Conservation (phyloP, 1,139 yeast genomes). For the Saccharomyces hybrid region DNA sequence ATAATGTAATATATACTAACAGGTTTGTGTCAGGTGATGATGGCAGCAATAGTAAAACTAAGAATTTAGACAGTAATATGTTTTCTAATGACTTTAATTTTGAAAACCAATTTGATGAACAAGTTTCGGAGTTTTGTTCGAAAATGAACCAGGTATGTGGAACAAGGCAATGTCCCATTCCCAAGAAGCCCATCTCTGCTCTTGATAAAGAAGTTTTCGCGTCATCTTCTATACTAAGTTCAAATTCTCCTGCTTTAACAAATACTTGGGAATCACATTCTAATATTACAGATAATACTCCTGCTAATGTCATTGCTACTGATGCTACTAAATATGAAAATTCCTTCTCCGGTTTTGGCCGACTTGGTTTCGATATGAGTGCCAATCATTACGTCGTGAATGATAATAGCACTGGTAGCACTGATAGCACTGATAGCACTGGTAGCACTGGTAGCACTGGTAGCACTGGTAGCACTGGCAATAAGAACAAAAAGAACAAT, state of each 20-base stretch:
- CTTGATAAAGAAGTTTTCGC: background rate
- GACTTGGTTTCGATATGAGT: slow-evolving; percentile 6
- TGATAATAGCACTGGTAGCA: background rate
- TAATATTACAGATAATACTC: slow-evolving; percentile 5
- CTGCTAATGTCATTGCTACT: slow-evolving; percentile 3
- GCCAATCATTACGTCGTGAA: background rate
- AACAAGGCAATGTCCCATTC: slow-evolving; percentile 60
- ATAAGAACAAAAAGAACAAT: background rate
- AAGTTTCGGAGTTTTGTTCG: slow-evolving; percentile 58
- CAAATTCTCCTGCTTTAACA: slow-evolving; percentile 2
- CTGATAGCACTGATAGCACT: background rate
- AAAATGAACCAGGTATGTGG: slow-evolving; percentile 80
- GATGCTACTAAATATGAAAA: background rate
- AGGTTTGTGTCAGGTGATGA: background rate
- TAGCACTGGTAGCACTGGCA: background rate
- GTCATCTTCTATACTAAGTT: background rate
- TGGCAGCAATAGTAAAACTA: background rate
- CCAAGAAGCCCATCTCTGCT: slow-evolving; percentile 34
- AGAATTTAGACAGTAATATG: slow-evolving; percentile 12
- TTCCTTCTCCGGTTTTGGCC: slow-evolving; percentile 10
- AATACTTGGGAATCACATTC: slow-evolving; percentile 11
- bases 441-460: no score
- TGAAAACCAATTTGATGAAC: slow-evolving; percentile 42
- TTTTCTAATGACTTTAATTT: slow-evolving; percentile 31
- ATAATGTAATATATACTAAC: slow-evolving; percentile 9